Base-by-base conservation (phyloP, 1,139 yeast genomes). In the Geotrichum restrictum region DNA sequence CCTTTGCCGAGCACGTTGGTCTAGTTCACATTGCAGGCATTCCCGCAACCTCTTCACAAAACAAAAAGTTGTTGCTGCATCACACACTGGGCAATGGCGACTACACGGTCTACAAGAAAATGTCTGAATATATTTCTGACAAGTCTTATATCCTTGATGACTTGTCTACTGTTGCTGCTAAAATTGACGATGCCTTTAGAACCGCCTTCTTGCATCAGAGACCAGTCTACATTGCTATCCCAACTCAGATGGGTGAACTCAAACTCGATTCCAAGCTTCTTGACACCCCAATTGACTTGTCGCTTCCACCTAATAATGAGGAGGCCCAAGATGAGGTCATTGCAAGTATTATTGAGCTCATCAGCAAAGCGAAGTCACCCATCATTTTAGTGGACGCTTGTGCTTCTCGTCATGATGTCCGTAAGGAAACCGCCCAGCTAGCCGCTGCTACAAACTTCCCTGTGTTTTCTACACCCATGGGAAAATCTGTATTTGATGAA, bases 401-500 rank as follows among this genome's bases (percentile, higher is more conserved):
- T 76, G 89, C 91, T 57, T 74, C 84, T 51, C 80, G 95, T 73
- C 95, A 87, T 70, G 76, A 76, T 59, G 85, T 83, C 63, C 77
- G 76, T 64, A 72, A 69, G 33, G 88, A 84, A 70, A 84, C 86
- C 56, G 74, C 71, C 58, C 69, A 74, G 60, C 77, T 88, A 66
- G 85, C 85, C 52, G 80, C 81, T 60, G 65, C 73, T 50, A 85
- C 95, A 48, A 82, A 85, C 67, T 87, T 82, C 81, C 94, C 95
- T 39, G 86, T 85, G 33, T 87, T 80, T 72, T 85, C 85, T 53
- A 87, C 95, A 51, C 95, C 96, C 60, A 86, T 88, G 95, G 95
- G 95, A 71, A 87, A 87, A 73, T 85, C 89, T 58, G 77, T 80
- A 39, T 80, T 86, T 65, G 83, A 85, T 70, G 96, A 88, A 73